phyloP scores from a whole-genome alignment of 768 basidiomycete species.

The Lentinula raphanica region DNA sequence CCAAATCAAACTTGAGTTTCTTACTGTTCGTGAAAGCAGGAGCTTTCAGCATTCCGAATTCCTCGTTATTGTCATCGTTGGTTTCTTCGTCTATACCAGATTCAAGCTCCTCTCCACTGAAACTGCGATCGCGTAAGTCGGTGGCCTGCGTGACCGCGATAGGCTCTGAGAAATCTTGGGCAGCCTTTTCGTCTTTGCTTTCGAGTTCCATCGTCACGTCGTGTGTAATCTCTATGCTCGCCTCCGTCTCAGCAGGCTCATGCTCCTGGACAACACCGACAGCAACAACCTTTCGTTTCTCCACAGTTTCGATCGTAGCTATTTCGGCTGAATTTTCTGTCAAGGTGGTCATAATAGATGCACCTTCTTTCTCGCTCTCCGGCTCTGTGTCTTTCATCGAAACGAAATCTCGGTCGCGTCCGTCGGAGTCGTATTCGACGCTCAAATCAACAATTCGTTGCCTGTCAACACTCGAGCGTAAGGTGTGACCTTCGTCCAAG shows the following conservation, averaged over 20 bases:
- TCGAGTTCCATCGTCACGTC: not conserved
- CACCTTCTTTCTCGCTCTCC: constrained; percentile 31
- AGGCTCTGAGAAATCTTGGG: not conserved
- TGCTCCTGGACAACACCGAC: constrained; percentile 4
- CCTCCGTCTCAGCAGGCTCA: constrained; percentile 6
- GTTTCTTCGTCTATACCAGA: constrained; percentile 10
- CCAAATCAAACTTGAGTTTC: constrained; percentile 39
- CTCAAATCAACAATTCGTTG: constrained; percentile 5
- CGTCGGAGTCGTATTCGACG: not conserved
- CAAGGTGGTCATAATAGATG: constrained; percentile 33
- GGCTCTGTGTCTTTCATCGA: constrained; percentile 17
- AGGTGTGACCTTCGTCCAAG: not conserved
- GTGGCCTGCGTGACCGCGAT: constrained; percentile 5
- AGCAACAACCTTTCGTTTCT: constrained; percentile 30
- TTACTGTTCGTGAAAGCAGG: constrained; percentile 16
- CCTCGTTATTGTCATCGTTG: constrained; percentile 21
- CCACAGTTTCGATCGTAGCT: constrained; percentile 44
- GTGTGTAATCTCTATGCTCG: constrained; percentile 3
- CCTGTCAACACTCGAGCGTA: not conserved
- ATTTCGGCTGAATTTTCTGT: constrained; percentile 45
- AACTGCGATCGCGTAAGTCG: constrained; percentile 10
- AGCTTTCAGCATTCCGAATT: constrained; percentile 24
- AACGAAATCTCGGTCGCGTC: not conserved
- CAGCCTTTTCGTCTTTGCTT: not conserved
- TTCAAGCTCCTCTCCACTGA: constrained; percentile 17